phyloP scores from a whole-genome alignment of 129 eudicot species.

The Helichrysum umbraculigerum region DNA sequence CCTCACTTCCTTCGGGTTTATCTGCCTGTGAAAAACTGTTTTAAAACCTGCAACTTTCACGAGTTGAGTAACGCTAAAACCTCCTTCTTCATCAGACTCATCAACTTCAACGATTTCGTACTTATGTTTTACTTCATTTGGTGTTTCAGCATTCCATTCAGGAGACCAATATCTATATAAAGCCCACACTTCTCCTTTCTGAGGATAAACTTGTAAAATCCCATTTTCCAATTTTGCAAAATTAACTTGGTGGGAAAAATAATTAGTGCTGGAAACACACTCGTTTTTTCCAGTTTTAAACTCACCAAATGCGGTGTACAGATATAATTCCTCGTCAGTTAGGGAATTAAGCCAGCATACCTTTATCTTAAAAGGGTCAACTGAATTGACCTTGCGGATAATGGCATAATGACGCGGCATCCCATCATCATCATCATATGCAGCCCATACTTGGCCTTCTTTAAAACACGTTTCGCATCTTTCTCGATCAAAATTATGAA shows the following conservation, averaged over 20 bases:
- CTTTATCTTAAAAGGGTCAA: constrained; percentile 60
- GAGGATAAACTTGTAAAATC: constrained; percentile 56
- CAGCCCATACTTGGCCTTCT: constrained; percentile 79
- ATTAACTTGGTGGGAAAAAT: constrained; percentile 70
- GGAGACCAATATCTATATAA: constrained; percentile 76
- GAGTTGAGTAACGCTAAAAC: constrained; percentile 59
- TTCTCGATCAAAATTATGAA: constrained; percentile 61
- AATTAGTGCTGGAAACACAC: constrained; percentile 31
- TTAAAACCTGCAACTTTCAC: constrained; percentile 91
- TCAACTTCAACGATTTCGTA: constrained; percentile 73
- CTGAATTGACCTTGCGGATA: constrained; percentile 54
- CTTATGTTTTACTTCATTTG: constrained; percentile 47
- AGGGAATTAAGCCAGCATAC: constrained; percentile 68
- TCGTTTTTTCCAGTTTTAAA: constrained; percentile 56
- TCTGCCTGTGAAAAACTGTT: constrained; percentile 66
- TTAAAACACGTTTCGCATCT: constrained; percentile 53
- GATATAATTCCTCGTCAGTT: constrained; percentile 35
- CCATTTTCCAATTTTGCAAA: constrained; percentile 50
- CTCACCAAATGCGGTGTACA: constrained; percentile 60
- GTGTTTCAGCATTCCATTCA: constrained; percentile 60
- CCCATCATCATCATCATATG: constrained; percentile 80
- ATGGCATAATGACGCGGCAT: constrained; percentile 87
- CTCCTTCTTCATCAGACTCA: constrained; percentile 59
- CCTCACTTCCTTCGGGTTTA: constrained; percentile 47
- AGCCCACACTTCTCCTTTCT: constrained; percentile 79